phyloP scores from a whole-genome alignment of 1,284 basidiomycete genomes.

The Puccinia hordei region DNA sequence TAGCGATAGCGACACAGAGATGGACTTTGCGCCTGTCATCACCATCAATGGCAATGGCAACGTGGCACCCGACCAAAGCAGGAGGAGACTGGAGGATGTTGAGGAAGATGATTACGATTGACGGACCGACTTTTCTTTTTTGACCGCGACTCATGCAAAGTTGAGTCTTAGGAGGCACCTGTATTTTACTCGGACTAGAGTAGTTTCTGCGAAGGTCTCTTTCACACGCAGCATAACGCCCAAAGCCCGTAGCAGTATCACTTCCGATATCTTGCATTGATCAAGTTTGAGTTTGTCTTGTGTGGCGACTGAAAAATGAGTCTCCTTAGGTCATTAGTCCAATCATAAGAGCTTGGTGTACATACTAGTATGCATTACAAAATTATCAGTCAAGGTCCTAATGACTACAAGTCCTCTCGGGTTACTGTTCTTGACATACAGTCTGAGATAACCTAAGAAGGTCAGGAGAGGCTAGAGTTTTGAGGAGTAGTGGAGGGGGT shows the following conservation, averaged over 20 bases:
- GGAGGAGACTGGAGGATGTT: conserved; percentile 59
- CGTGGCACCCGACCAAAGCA: conserved; percentile 43
- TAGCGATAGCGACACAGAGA: conserved; percentile 51
- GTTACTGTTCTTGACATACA: background rate
- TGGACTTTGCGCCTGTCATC: conserved; percentile 51
- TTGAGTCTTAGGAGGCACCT: background rate
- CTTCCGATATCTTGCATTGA: background rate
- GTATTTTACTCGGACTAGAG: background rate
- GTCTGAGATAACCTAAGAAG: background rate
- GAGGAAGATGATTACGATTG: conserved; percentile 82
- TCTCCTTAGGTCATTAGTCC: background rate
- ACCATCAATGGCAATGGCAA: conserved; percentile 39
- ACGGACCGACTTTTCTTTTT: background rate
- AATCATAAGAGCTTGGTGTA: conserved; percentile 7
- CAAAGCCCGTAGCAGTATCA: background rate
- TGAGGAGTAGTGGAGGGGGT: background rate
- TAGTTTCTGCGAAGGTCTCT: background rate
- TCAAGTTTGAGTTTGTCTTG: background rate
- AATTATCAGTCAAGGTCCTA: background rate
- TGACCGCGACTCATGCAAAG: no score
- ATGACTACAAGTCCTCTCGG: background rate
- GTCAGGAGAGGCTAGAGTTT: background rate
- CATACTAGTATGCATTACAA: background rate
- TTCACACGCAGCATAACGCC: background rate
- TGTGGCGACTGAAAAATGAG: background rate